Evolutionary conservation across 1,284 basidiomycete genomes (phyloP), one percentile per base, ranked within the genome.

Genomic region (Mycena citricolor): DNA sequence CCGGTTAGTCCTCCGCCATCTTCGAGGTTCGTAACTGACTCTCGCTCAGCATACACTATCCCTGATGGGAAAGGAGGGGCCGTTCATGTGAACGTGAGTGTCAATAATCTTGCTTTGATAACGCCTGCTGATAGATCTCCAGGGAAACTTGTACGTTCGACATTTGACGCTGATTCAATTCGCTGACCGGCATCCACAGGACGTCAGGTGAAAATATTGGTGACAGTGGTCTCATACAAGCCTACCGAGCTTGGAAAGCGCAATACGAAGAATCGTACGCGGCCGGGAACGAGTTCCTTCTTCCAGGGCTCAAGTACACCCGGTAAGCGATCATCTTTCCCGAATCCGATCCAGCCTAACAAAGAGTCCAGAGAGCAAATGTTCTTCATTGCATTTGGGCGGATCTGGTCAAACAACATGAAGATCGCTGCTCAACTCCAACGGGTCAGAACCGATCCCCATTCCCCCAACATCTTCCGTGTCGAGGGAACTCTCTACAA

Each of bases 121-220:
- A 19, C 12, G 31, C 47, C 49, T n/a, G 51, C 32, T 40, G 19
- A 40, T 35, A 8, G 8, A 45, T 44, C 11, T 46, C 47, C 6
- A 79, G 89, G 90, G 81, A 50, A 91, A 83, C 63, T 68, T 81
- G 86, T 88, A 56, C 49, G 83, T 58, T 39, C 16, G 19, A 19
- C 24, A 31, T 16, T 31, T 42, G 24, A 22, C 13, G 14, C 38
- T 25, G 24, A n/a, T n/a, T n/a, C n/a, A n/a, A n/a, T n/a, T n/a
- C 19, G 32, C 13, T 29, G 38, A 5, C 8, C 34, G 40, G 12
- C 22, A 33, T 30, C 28, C 45, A 21, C 46, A 83, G 84, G 43
- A 94, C 90, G 2, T 90, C 89, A 14, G 90, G 89, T 11, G 92
- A 94, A 66, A 92, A 93, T 59, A 92, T 94, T 50, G 92, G 86